These are phyloP conservation scores for Ruellia speciosa DNA, from an alignment of 305 asterid species.

Conservation along the genomic window DNA sequence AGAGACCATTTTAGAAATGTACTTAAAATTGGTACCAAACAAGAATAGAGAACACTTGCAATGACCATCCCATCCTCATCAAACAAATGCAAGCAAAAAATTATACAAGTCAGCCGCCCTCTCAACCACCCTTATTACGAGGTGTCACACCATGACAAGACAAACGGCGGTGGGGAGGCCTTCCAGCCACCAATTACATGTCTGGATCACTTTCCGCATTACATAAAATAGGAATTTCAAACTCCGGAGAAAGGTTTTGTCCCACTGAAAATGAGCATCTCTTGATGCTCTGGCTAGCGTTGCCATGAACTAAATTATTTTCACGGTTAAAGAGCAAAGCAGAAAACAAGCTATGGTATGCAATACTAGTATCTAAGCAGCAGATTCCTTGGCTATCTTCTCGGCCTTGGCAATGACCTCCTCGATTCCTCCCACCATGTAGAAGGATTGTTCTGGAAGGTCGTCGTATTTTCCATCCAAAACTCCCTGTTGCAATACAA, in stretches of 20 bases:
- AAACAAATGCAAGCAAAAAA: conserved; percentile 11
- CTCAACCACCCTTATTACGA: conserved; percentile 31
- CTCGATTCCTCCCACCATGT: conserved; percentile 97
- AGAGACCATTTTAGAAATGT: too few species aligned
- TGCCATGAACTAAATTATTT: conserved; percentile 55
- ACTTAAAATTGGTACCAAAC: not conserved
- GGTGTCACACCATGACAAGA: conserved; percentile 30
- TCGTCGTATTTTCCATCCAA: conserved; percentile 90
- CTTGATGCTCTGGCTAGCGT: conserved; percentile 28
- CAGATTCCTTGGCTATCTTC: conserved; percentile 92
- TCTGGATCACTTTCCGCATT: conserved; percentile 28
- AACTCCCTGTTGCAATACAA: conserved; percentile 56
- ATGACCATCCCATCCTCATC: not conserved
- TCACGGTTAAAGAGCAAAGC: conserved; percentile 40
- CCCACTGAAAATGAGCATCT: conserved; percentile 24
- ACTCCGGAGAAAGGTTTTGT: conserved; percentile 17
- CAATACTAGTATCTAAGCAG: conserved; percentile 38
- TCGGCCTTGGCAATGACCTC: conserved; percentile 96
- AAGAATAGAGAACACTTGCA: not conserved
- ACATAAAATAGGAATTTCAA: conserved; percentile 24
- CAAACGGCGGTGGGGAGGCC: conserved; percentile 27
- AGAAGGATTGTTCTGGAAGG: conserved; percentile 85
- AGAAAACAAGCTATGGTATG: conserved; percentile 20
- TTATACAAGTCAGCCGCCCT: conserved; percentile 43
- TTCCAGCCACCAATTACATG: conserved; percentile 28